Conservation (phyloP, 2,329 filamentous ascomycete genomes). For the Fusarium sp. region DNA sequence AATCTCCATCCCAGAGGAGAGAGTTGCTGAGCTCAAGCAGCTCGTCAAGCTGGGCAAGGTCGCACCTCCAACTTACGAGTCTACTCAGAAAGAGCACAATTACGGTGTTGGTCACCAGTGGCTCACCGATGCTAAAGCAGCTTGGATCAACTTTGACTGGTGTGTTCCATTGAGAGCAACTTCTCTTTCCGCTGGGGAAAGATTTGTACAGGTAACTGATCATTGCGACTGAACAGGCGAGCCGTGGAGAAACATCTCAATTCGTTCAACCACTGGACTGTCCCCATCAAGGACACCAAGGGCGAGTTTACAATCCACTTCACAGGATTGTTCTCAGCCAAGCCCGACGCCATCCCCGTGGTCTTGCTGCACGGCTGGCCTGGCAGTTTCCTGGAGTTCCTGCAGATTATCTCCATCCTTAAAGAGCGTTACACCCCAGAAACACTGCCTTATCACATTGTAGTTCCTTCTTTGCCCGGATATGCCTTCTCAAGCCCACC, state of each 20-base stretch:
- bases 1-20: not conserved
- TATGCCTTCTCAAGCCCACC: slow-evolving; percentile 8
- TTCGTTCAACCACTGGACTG: slow-evolving; percentile 6
- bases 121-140: slow-evolving; percentile 10
- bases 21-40: slow-evolving; percentile 5
- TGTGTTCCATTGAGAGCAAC: no score
- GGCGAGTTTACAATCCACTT: slow-evolving; percentile 2
- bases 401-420: not conserved
- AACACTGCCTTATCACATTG: slow-evolving; percentile 7
- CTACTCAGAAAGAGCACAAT: slow-evolving; percentile 6
- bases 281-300: not conserved
- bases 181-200: no score
- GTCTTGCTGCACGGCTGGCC: slow-evolving; percentile 17
- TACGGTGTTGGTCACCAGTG: slow-evolving; percentile 2
- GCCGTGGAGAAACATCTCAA: slow-evolving; percentile 9
- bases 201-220: not conserved
- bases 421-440: slow-evolving; percentile 9
- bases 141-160: slow-evolving; percentile 22
- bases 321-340: not conserved
- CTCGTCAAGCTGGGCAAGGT: slow-evolving; percentile 21
- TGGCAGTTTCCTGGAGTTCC: slow-evolving; percentile 16
- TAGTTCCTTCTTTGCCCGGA: not conserved
- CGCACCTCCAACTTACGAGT: slow-evolving; percentile 1
- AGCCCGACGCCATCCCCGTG: not conserved
- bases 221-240: not conserved